phyloP scores from a whole-genome alignment of 768 basidiomycete genomes.

The Chlorophyllum brunneum region DNA sequence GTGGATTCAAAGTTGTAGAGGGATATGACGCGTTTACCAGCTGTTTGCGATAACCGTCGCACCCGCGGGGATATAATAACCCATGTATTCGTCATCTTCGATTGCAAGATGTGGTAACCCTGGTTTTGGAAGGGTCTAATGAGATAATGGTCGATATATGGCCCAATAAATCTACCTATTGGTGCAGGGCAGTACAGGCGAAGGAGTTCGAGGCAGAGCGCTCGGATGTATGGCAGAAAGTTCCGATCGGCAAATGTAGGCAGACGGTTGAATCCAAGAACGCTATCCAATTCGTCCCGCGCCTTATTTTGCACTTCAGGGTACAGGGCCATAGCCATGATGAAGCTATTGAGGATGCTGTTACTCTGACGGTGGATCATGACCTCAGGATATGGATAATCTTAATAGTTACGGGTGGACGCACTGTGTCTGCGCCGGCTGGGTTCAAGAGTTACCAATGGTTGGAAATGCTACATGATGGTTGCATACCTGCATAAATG shows the following conservation, averaged over 20 bases:
- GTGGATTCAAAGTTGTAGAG: not conserved
- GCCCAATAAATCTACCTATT: conserved; percentile 10
- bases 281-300: conserved; percentile 22
- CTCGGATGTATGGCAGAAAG: conserved; percentile 18
- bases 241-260: conserved; percentile 22
- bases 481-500: conserved; percentile 8
- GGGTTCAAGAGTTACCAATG: not conserved
- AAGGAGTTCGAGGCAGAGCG: conserved; percentile 17
- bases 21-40: conserved; percentile 10
- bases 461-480: not conserved
- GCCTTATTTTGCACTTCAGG: conserved; percentile 16
- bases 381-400: not conserved
- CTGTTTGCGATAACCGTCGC: conserved; percentile 18
- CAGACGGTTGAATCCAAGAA: conserved; percentile 21
- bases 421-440: conserved; percentile 9
- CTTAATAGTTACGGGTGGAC: not conserved
- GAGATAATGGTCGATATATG: conserved; percentile 1
- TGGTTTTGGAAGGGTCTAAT: conserved; percentile 2
- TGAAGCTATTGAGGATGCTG: conserved; percentile 6
- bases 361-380: not conserved
- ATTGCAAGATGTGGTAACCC: conserved; percentile 15
- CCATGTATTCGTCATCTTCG: conserved; percentile 17
- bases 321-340: conserved; percentile 18
- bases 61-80: conserved; percentile 17
- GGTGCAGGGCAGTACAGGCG: conserved; percentile 18